phyloP scores from a whole-genome alignment of 371 early-diverging fungal genomes.

The Quaeritorhiza haematococci region DNA sequence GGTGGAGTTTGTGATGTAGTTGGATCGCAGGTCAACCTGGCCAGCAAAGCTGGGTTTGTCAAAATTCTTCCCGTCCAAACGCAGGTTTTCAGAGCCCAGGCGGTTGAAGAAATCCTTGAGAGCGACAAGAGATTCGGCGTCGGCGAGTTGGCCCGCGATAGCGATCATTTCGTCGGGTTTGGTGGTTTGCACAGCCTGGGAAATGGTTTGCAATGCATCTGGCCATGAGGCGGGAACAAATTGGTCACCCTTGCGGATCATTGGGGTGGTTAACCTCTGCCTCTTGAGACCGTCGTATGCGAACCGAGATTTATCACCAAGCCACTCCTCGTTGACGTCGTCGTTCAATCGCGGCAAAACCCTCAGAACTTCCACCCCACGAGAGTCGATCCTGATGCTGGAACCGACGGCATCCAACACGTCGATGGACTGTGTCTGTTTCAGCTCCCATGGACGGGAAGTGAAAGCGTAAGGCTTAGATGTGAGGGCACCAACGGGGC shows the following conservation, averaged over 20 bases:
- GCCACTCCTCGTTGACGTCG: slow-evolving; percentile 97
- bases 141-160: slow-evolving; percentile 90
- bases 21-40: slow-evolving; percentile 76
- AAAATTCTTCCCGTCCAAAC: slow-evolving; percentile 59
- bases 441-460: slow-evolving; percentile 95
- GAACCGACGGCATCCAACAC: slow-evolving; percentile 91
- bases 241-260: slow-evolving; percentile 77
- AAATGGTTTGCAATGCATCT: slow-evolving; percentile 75
- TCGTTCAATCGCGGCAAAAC: slow-evolving; percentile 92
- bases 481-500: slow-evolving; percentile 96
- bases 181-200: slow-evolving; percentile 58
- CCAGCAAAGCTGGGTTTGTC: slow-evolving; percentile 56
- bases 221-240: slow-evolving; percentile 85
- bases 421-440: slow-evolving; percentile 92
- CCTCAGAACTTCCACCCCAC: slow-evolving; percentile 95
- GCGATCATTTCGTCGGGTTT: slow-evolving; percentile 62
- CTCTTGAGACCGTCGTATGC: slow-evolving; percentile 92
- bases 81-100: slow-evolving; percentile 77
- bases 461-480: slow-evolving; percentile 94
- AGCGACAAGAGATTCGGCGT: slow-evolving; percentile 73
- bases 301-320: slow-evolving; percentile 95
- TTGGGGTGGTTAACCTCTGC: slow-evolving; percentile 88
- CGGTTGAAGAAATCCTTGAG: slow-evolving; percentile 91
- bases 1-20: slow-evolving; percentile 81
- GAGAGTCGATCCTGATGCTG: slow-evolving; percentile 93